Percentiles rank a stretch among this genome's conserved stretches.
Conservation (phyloP, 2,329 filamentous ascomycete species). For the Clonostachys rhizophaga region DNA sequence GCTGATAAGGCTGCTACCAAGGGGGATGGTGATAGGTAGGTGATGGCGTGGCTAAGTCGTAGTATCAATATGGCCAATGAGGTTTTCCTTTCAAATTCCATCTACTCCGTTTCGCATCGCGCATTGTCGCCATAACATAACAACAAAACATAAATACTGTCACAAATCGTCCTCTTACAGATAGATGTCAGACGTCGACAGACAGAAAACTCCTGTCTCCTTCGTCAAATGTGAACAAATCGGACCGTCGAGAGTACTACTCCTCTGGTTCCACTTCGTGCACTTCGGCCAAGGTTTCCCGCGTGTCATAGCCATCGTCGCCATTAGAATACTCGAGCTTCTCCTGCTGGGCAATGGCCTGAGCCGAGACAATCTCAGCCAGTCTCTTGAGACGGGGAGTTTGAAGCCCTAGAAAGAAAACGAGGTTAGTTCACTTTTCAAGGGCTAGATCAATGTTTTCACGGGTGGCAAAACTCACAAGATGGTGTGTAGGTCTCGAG, state of each 20-base stretch:
- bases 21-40: no score
- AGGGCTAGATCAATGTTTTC: neutral
- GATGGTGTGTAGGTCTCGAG: constrained; percentile 97
- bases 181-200: neutral
- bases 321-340: constrained; percentile 57
- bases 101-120: neutral
- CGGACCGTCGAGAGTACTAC: constrained; percentile 7
- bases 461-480: constrained; percentile 53
- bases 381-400: constrained; percentile 90
- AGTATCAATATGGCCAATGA: neutral
- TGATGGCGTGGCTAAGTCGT: neutral
- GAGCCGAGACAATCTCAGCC: constrained; percentile 95
- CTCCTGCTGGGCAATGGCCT: constrained; percentile 94
- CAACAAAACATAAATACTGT: constrained; percentile 2
- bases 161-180: neutral
- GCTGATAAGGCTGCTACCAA: no score
- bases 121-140: neutral
- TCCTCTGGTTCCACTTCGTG: constrained; percentile 36
- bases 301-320: constrained; percentile 34
- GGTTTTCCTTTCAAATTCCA: neutral
- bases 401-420: constrained; percentile 70
- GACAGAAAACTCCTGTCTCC: no score
- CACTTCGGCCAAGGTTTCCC: constrained; percentile 44
- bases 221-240: no score
- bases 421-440: constrained; percentile 16